phyloP scores from a whole-genome alignment of 495 filamentous ascomycete species.

The Daldinia grandis region DNA sequence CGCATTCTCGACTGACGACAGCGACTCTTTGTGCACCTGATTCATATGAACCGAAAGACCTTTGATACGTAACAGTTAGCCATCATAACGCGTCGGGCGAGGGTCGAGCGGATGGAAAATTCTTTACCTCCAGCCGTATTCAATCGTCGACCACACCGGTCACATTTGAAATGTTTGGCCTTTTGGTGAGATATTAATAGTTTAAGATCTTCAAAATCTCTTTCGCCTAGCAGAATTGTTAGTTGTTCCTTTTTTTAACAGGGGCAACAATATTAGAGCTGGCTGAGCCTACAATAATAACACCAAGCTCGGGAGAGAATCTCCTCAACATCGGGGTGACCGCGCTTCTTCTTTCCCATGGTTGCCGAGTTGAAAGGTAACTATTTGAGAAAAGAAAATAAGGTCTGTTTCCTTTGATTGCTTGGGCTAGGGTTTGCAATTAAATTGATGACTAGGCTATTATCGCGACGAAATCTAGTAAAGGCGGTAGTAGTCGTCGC shows the following conservation, averaged over 20 bases:
- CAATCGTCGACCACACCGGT: slow-evolving; percentile 82
- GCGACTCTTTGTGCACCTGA: slow-evolving; percentile 94
- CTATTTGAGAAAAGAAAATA: background rate
- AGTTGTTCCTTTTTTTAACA: slow-evolving; percentile 26
- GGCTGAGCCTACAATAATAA: slow-evolving; percentile 80
- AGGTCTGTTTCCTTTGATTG: background rate
- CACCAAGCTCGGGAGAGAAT: slow-evolving; percentile 90
- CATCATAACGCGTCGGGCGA: slow-evolving; percentile 4
- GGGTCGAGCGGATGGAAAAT: background rate
- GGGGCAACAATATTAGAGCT: background rate
- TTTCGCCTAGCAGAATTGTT: slow-evolving; percentile 65
- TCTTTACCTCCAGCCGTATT: slow-evolving; percentile 92
- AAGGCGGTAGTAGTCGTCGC: slow-evolving; percentile 8
- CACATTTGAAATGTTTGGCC: slow-evolving; percentile 98
- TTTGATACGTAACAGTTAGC: slow-evolving; percentile 51
- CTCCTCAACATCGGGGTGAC: slow-evolving; percentile 85
- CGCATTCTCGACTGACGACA: slow-evolving; percentile 89
- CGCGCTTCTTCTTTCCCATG: slow-evolving; percentile 89
- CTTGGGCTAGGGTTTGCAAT: background rate
- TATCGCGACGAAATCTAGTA: slow-evolving; percentile 2
- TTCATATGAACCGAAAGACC: slow-evolving; percentile 96
- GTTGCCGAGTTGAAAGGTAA: slow-evolving; percentile 12
- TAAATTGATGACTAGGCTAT: background rate
- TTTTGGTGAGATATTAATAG: slow-evolving; percentile 97
- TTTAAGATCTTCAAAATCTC: slow-evolving; percentile 96